A percentile compares a stretch with the other conserved stretches of the same genome.
phyloP scores from a whole-genome alignment of 768 basidiomycete species.

The Vararia minispora region DNA sequence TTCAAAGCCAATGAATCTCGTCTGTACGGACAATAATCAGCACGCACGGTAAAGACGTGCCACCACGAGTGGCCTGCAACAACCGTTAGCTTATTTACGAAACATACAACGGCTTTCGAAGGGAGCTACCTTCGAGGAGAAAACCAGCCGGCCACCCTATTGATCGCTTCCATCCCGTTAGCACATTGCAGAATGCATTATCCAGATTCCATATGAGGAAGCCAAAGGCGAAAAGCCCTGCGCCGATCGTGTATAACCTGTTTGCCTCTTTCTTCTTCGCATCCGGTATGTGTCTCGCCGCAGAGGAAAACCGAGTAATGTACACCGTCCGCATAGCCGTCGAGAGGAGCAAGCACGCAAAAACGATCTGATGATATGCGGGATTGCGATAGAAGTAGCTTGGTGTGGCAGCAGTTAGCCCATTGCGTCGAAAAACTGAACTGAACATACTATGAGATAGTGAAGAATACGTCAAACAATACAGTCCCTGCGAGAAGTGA shows the following conservation, averaged over 20 bases:
- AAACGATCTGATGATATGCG: constrained; percentile 70
- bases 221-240: constrained; percentile 44
- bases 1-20: not conserved
- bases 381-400: constrained; percentile 65
- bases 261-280: constrained; percentile 30
- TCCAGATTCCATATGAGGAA: constrained; percentile 77
- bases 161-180: constrained; percentile 43
- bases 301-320: constrained; percentile 36
- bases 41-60: constrained; percentile 53
- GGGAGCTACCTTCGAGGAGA: constrained; percentile 41
- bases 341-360: constrained; percentile 44
- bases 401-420: too few relatives aligned
- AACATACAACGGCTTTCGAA: not conserved
- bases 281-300: constrained; percentile 28
- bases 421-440: too few relatives aligned
- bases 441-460: constrained; percentile 61
- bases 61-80: constrained; percentile 59
- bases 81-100: not conserved
- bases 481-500: constrained; percentile 25
- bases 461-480: constrained; percentile 51
- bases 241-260: constrained; percentile 41
- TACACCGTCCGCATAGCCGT: constrained; percentile 37
- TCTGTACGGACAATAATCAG: not conserved
- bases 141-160: constrained; percentile 61
- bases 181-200: constrained; percentile 55